These are phyloP conservation scores for Vickermania ingenoplastis DNA, from an alignment of 208 protist genomes.

Conservation along the genomic window DNA sequence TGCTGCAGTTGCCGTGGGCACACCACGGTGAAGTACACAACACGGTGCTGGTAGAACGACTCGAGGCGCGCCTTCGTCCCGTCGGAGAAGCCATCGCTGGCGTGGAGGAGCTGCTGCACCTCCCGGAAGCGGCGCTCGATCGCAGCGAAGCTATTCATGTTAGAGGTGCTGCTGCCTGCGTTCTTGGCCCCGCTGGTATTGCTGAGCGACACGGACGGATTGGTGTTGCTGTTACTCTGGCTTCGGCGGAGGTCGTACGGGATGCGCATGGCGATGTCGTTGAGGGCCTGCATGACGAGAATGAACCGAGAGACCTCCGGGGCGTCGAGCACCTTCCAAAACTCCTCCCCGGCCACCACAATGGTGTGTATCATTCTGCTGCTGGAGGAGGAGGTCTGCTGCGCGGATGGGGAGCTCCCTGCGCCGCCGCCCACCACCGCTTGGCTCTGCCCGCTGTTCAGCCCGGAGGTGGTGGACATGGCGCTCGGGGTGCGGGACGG, in stretches of 20 bases:
- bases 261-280: constrained; percentile 23
- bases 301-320: constrained; percentile 32
- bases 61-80: constrained; percentile 19
- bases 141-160: background rate
- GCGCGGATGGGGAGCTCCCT: background rate
- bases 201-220: background rate
- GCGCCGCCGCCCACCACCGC: background rate
- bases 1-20: constrained; percentile 1
- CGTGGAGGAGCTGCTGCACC: constrained; percentile 3
- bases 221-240: background rate
- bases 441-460: background rate
- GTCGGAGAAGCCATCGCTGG: constrained; percentile 4
- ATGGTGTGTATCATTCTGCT: constrained; percentile 15
- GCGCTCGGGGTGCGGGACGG: background rate
- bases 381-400: background rate
- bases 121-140: background rate
- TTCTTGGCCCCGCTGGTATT: background rate
- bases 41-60: constrained; percentile 26
- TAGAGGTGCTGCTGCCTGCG: background rate
- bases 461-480: background rate
- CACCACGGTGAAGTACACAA: constrained; percentile 24
- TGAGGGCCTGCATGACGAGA: constrained; percentile 37
- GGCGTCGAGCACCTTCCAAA: constrained; percentile 37
- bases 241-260: constrained; percentile 1
- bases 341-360: constrained; percentile 23